Base-by-base conservation (phyloP, 2,329 filamentous ascomycete species). In the Chaetoscypha palmicola region DNA sequence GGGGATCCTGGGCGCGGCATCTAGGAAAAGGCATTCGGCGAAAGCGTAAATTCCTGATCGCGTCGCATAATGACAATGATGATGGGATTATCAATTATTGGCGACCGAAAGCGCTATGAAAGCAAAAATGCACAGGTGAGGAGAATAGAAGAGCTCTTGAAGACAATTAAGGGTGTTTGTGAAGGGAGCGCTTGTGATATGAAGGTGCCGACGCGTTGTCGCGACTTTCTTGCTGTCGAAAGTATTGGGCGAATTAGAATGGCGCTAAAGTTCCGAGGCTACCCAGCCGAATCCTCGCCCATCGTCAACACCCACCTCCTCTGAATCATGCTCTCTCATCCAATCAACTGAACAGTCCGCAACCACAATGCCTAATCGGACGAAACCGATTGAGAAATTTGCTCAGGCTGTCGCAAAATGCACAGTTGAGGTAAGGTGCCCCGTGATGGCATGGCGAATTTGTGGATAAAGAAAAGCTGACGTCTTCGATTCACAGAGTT, bases 331-430 rank as follows among this genome's bases (percentile, higher is more conserved):
- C 22, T 28, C n/a, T 21, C 24, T 38, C 19, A 34, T 41, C 20
- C 28, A 20, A 12, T 4, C 31, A 19, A 40, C n/a, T 19, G 32
- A 17, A 28, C 16, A 19, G 22, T 19, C 12, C 21, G n/a, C 21
- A n/a, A 40, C 14, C 26, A 37, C 39, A 45, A 65, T 64, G 62
- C 60, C 62, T 39, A 24, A 46, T 40, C 51, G 72, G 50, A 75
- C 71, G 46, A 70, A 80, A 49, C 82, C 82, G 17, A 77, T 86
- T 50, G 79, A 85, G 58, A 84, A 80, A 52, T 74, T 86, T 57
- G 81, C 81, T 12, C 69, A 75, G 49, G 79, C 81, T 1, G 73
- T 74, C 12, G 76, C 73, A 12, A 80, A 81, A 63, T 86, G 82
- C 64, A 76, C 78, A 5, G 65, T 69, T 39, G 80, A 86, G 70